phyloP scores from a whole-genome alignment of 2,329 filamentous ascomycete species.

The Neofusicoccum ribis region DNA sequence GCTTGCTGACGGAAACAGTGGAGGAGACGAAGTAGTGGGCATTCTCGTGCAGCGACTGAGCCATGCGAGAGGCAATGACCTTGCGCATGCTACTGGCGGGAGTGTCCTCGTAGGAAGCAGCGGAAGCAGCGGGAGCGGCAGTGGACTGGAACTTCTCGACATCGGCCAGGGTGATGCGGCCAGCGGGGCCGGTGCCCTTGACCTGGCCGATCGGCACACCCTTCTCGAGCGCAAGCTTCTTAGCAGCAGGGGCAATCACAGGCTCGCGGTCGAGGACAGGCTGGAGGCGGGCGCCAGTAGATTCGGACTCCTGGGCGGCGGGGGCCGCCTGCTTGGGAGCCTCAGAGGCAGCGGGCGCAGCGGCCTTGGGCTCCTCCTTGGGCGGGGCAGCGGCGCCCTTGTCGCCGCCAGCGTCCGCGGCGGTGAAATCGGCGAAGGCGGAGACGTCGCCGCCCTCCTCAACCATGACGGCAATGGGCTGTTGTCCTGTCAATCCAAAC shows the following conservation, averaged over 20 bases:
- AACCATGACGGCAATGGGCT: slow-evolving; percentile 96
- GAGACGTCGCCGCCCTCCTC: slow-evolving; percentile 86
- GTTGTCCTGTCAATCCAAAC: slow-evolving; percentile 22
- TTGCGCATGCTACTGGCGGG: slow-evolving; percentile 94
- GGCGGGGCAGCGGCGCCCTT: slow-evolving; percentile 62
- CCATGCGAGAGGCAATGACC: slow-evolving; percentile 89
- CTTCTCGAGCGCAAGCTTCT: slow-evolving; percentile 82
- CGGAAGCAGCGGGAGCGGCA: slow-evolving; percentile 47
- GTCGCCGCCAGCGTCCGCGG: slow-evolving; percentile 89
- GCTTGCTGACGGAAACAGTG: slow-evolving; percentile 87
- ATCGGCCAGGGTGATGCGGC: slow-evolving; percentile 87
- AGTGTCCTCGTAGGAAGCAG: slow-evolving; percentile 75
- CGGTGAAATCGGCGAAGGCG: slow-evolving; percentile 84
- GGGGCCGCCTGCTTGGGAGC: slow-evolving; percentile 47
- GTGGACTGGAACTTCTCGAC: slow-evolving; percentile 79
- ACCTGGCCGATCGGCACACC: slow-evolving; percentile 73
- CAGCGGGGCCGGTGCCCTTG: slow-evolving; percentile 84
- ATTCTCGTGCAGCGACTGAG: slow-evolving; percentile 87
- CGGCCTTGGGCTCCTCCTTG: slow-evolving; percentile 64
- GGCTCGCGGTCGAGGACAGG: slow-evolving; percentile 80
- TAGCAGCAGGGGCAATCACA: slow-evolving; percentile 69
- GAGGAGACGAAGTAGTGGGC: slow-evolving; percentile 98
- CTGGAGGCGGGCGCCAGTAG: slow-evolving; percentile 75
- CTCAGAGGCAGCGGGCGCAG: slow-evolving; percentile 59
- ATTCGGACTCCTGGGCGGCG: slow-evolving; percentile 68